A percentile compares a stretch with the other conserved stretches of the same genome.
Conservation (phyloP, 148 eudicot genomes). For the Beta vulgaris region DNA sequence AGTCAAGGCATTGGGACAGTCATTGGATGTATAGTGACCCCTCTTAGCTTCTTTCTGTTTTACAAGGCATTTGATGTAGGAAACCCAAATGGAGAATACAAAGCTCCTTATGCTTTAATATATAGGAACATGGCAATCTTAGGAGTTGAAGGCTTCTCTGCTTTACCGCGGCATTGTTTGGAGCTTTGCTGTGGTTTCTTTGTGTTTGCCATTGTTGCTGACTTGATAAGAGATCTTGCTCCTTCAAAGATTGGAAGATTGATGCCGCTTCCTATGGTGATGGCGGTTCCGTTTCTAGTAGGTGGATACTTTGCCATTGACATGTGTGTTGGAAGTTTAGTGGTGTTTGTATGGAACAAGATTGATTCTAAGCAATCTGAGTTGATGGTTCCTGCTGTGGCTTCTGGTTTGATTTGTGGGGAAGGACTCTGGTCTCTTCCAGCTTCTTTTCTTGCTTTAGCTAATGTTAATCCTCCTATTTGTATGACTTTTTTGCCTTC, state of each 20-base stretch:
- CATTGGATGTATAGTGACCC: conserved; percentile 62
- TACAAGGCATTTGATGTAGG: conserved; percentile 72
- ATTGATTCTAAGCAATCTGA: conserved; percentile 41
- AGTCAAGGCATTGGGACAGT: conserved; percentile 72
- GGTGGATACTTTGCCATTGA: conserved; percentile 76
- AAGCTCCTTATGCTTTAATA: conserved; percentile 67
- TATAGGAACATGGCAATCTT: conserved; percentile 77
- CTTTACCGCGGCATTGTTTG: conserved; percentile 63
- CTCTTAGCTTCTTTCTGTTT: conserved; percentile 55
- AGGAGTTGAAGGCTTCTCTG: conserved; percentile 73
- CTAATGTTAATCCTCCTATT: conserved; percentile 58
- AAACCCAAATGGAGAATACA: conserved; percentile 56
- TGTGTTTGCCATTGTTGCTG: conserved; percentile 43
- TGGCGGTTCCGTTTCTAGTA: conserved; percentile 75
- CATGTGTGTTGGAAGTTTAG: conserved; percentile 71
- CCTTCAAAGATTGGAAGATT: conserved; percentile 47
- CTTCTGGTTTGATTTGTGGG: conserved; percentile 81
- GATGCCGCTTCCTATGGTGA: conserved; percentile 73
- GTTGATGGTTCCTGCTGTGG: conserved; percentile 68
- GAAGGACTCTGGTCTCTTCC: conserved; percentile 80
- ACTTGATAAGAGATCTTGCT: conserved; percentile 43
- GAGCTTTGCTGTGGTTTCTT: conserved; percentile 65
- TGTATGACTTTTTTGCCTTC: conserved; percentile 61
- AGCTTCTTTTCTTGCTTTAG: conserved; percentile 60
- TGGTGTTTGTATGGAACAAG: conserved; percentile 55